Evolutionary conservation across 345 rosid species (phyloP).

Genomic region (Salix purpurea): DNA sequence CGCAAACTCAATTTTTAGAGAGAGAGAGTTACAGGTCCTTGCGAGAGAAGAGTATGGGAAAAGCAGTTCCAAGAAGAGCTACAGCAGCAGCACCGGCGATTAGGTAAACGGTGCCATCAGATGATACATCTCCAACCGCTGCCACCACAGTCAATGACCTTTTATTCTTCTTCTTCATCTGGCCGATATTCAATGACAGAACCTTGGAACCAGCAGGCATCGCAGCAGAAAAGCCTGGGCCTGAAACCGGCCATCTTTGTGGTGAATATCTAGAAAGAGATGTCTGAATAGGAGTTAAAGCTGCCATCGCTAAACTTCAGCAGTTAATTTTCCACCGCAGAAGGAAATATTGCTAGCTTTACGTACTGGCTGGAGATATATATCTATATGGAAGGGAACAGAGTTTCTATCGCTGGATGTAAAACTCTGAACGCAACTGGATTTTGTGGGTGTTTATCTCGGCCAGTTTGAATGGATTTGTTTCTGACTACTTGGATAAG

Average conservation of each 20-base stretch:
- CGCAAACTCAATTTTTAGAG: background rate
- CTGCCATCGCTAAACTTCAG: slow-evolving; percentile 22
- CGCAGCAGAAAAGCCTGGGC: background rate
- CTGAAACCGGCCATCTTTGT: slow-evolving; percentile 18
- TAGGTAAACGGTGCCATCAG: slow-evolving; percentile 63
- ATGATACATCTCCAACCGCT: slow-evolving; percentile 78
- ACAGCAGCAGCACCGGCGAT: slow-evolving; percentile 65
- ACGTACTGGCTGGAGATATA: background rate
- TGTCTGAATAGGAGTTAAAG: slow-evolving; percentile 31
- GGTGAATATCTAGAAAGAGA: slow-evolving; percentile 11
- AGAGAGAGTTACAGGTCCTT: slow-evolving; percentile 56
- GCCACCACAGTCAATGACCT: slow-evolving; percentile 56
- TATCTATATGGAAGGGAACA: too few relatives aligned
- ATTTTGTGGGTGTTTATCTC: background rate
- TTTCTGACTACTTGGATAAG: slow-evolving; percentile 37
- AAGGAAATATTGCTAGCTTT: too few relatives aligned
- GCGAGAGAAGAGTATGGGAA: slow-evolving; percentile 80
- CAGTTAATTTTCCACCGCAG: background rate
- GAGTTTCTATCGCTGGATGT: background rate
- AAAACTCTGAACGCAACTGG: background rate
- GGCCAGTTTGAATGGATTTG: background rate
- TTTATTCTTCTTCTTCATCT: slow-evolving; percentile 28
- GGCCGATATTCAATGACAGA: slow-evolving; percentile 6
- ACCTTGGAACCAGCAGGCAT: slow-evolving; percentile 15
- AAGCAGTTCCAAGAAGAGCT: slow-evolving; percentile 85